A percentile compares a stretch with the other conserved stretches of the same genome.
Conservation (phyloP, 208 protist species). For the Trypanosoma cruzi region DNA sequence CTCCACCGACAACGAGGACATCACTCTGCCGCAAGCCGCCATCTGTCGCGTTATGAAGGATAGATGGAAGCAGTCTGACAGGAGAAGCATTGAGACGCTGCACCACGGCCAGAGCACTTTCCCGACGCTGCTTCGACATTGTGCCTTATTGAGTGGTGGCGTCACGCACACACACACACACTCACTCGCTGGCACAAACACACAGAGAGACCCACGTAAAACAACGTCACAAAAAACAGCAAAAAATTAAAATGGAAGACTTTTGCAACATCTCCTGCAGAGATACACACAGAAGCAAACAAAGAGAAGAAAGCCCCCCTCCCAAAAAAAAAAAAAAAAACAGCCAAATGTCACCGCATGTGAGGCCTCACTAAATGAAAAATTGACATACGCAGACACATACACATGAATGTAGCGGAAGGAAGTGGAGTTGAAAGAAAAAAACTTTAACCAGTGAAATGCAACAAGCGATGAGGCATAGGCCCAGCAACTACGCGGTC, state of each 20-base stretch:
- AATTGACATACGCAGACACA: not conserved
- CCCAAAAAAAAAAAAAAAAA: not conserved
- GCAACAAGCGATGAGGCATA: not conserved
- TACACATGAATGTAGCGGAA: not conserved
- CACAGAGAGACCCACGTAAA: not conserved
- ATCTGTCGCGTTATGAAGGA: slow-evolving; percentile 28
- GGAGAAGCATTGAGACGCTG: slow-evolving; percentile 50
- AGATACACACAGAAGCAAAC: too few relatives aligned
- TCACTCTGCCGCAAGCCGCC: slow-evolving; percentile 33
- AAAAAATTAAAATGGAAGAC: not conserved
- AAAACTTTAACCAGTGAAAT: not conserved
- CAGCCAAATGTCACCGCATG: too few relatives aligned
- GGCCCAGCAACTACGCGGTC: not conserved
- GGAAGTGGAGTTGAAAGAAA: not conserved
- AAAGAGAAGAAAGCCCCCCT: too few relatives aligned
- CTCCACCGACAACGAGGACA: slow-evolving; percentile 32
- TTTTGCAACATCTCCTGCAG: too few relatives aligned
- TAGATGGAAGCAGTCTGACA: slow-evolving; percentile 43
- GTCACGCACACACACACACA: not conserved
- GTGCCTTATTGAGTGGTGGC: not conserved
- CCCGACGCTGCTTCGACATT: slow-evolving; percentile 24
- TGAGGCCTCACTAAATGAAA: too few relatives aligned
- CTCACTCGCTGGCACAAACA: not conserved
- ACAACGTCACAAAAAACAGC: not conserved
- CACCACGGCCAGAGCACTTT: slow-evolving; percentile 48